These are phyloP conservation scores for Umbelopsis sp. DNA, from an alignment of 192 early-diverging fungal species.

Conservation along the genomic window DNA sequence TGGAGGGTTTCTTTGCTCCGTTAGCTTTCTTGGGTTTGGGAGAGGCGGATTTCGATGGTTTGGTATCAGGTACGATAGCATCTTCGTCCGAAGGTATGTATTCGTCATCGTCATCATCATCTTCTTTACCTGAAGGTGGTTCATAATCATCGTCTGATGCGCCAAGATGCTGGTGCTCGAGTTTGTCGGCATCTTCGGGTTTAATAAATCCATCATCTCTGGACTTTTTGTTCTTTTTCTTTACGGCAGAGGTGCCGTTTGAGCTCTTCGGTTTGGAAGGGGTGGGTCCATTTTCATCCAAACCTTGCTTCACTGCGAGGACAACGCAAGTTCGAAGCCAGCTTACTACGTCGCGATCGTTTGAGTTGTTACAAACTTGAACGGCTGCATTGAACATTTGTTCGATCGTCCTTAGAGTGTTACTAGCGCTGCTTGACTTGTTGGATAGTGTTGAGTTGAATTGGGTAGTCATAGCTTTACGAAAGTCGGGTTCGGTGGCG, in stretches of 20 bases:
- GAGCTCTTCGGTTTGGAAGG: not conserved
- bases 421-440: constrained; percentile 29
- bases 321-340: constrained; percentile 33
- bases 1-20: not conserved
- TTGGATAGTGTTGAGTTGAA: not conserved
- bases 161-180: constrained; percentile 11
- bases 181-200: not conserved
- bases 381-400: constrained; percentile 24
- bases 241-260: not conserved
- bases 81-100: constrained; percentile 17
- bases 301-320: not conserved
- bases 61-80: constrained; percentile 2
- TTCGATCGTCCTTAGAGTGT: constrained; percentile 22
- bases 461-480: not conserved
- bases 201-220: not conserved
- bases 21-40: not conserved
- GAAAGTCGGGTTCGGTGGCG: not conserved
- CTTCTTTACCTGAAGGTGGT: constrained; percentile 7
- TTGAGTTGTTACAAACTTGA: not conserved
- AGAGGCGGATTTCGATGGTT: not conserved
- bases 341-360: constrained; percentile 23
- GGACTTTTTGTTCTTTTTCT: not conserved
- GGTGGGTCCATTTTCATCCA: not conserved
- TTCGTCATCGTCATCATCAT: constrained; percentile 18
- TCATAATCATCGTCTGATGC: constrained; percentile 31